Evolutionary conservation across 208 protist genomes (phyloP).

Genomic region (Leishmania lainsoni): DNA sequence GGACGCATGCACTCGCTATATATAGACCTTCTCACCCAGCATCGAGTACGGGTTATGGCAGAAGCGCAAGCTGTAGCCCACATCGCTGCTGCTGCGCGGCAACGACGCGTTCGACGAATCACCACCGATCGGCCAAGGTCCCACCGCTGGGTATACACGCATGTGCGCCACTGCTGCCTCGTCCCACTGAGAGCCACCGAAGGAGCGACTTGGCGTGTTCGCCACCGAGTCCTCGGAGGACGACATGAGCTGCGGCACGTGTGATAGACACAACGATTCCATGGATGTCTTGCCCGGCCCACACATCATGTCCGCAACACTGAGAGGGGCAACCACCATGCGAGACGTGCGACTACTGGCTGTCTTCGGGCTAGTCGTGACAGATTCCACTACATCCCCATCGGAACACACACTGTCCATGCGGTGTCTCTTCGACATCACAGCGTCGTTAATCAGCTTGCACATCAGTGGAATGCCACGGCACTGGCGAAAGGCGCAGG

Average conservation of each 20-base stretch:
- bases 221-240: constrained; percentile 14
- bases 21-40: constrained; percentile 20
- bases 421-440: constrained; percentile 22
- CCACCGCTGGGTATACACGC: background rate
- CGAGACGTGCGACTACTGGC: background rate
- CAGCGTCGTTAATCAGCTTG: constrained; percentile 26
- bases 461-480: constrained; percentile 40
- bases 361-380: background rate
- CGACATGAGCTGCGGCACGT: constrained; percentile 4
- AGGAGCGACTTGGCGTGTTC: constrained; percentile 21
- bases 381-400: background rate
- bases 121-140: constrained; percentile 5
- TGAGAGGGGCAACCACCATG: background rate
- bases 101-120: constrained; percentile 21
- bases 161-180: constrained; percentile 1
- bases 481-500: constrained; percentile 40
- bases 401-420: background rate
- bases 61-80: constrained; percentile 25
- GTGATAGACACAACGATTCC: constrained; percentile 11
- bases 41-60: constrained; percentile 35
- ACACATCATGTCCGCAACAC: background rate
- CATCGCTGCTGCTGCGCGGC: constrained; percentile 16
- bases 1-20: background rate
- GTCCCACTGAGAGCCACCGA: constrained; percentile 19
- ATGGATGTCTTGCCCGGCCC: constrained; percentile 10